Percentiles rank a stretch among this genome's conserved stretches.
These are phyloP conservation scores for Lipomyces orientalis DNA, from an alignment of 805 yeast genomes.

Conservation along the genomic window DNA sequence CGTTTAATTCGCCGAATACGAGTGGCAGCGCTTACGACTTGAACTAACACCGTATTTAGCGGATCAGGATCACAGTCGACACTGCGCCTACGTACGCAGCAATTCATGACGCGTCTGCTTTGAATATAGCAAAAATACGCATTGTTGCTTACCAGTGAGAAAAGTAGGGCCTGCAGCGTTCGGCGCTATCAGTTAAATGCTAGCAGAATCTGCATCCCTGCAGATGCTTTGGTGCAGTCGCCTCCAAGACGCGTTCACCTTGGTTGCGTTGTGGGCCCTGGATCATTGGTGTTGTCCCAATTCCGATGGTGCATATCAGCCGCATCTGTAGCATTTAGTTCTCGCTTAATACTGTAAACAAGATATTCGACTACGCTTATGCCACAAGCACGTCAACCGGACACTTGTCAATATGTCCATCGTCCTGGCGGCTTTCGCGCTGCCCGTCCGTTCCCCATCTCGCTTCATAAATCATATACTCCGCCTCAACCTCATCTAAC, in stretches of 20 bases:
- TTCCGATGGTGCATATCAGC: neutral
- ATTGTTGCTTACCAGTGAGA: neutral
- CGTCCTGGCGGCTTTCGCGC: neutral
- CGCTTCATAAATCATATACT: neutral
- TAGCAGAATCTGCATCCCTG: neutral
- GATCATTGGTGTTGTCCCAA: neutral
- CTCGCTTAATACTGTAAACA: neutral
- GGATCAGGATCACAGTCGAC: too few relatives aligned
- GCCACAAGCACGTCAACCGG: neutral
- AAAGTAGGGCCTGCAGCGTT: neutral
- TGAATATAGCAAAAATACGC: neutral
- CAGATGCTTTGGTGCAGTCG: neutral
- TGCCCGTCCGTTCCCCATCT: neutral
- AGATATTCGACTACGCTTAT: neutral
- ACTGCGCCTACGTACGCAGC: neutral
- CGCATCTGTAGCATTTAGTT: neutral
- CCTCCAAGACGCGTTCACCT: neutral
- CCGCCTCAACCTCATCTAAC: neutral
- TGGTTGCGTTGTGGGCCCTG: neutral
- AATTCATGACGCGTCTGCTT: neutral
- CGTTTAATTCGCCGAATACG: neutral
- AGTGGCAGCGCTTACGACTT: neutral
- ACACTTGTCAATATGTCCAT: neutral
- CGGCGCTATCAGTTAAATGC: neutral
- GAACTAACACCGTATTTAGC: too few relatives aligned